Base-by-base conservation (phyloP, 768 basidiomycete genomes). In the Cyathus striatus region DNA sequence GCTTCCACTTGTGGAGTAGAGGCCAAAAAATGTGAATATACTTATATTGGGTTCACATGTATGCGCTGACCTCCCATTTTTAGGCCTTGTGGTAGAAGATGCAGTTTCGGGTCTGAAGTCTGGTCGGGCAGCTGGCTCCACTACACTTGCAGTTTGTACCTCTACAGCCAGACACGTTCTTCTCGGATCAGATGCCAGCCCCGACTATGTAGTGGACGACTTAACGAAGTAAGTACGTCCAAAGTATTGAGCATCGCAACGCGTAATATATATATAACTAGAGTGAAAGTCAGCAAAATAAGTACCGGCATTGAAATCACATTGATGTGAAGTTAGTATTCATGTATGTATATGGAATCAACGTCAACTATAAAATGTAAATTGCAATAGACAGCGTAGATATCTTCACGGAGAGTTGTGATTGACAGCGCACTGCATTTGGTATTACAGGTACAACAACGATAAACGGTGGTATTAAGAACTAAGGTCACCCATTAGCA, bases 11-110 rank as follows among this genome's bases (percentile, higher is more conserved):
- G 83, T 45, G 68, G 65, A n/a, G 70, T 76, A 18, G 66, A 80
- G 38, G 68, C 81, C 1, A 61, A 59, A 17, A 76, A 77, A 38
- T 90, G 86, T 81, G 38, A 44, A 76, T 53, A 14, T 17, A 26
- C 37, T 9, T 23, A 3, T 6, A 18, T 39, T 22, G 23, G 3
- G 23, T 18, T 23, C 17, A 17, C 18, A 36, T 14, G 35, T 38
- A 22, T 30, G 6, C 23, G 41, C 18, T 17, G n/a, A 24, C 18
- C 33, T 34, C 6, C 32, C 13, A 20, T 39, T 23, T 38, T 13
- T 49, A 90, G 87, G 86, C 54, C 69, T 95, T 45, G 92, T 95
- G 6, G 72, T 96, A 3, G 91, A 94, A 54, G 93, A 96, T 54
- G 91, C 93, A 2, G 85, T 90, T 3, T 83, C 88, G 12, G 93